Evolutionary conservation across 345 rosid species (phyloP), one percentile per base, ranked within the genome.

Genomic region (Moricandia arvensis): DNA sequence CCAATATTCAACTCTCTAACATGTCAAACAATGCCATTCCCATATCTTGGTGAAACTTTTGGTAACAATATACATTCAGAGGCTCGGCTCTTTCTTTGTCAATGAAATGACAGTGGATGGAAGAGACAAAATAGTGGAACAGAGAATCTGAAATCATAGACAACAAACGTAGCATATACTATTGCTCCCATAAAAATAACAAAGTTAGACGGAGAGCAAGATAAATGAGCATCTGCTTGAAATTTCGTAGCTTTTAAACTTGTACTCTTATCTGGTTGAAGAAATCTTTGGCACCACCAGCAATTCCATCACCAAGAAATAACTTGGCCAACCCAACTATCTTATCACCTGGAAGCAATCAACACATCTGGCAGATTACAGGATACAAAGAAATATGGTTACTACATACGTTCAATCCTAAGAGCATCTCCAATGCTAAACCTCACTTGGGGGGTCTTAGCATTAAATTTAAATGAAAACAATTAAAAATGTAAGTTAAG

Each of bases 311-410:
- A 62, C 91, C 87, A 58, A 96, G 96, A 75, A 96, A 82, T 80
- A 88, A 93, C 75, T 86, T 93, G 30, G 97, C 97, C 84, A 96
- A 68, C 67, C 98, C 97, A 81, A 91, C 80, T 59, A 91, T 80
- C 73, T 84, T 86, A 77, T 88, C 93, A 45, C 86, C 87, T 31
- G 93, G 90, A 70, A 93, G 86, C 99, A 58, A 63, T 15, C 55
- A 72, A 55, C 12, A 65, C 49, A 76, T 10, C 8, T 13, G 58
- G 11, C 59, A 37, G 59, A 72, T 35, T 31, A 73, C 53, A 30
- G 24, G 57, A 74, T 9, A 53, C 54, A 79, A 1, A 17, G 30
- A 71, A 26, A 29, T 10, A 29, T 34, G 63, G 18, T 33, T 72
- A 59, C 13, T 21, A 4, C 96, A 74, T 68, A 93, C 99, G 72